Base-by-base conservation (phyloP, 352 stramenopile species). In the Globisporangium spiculum region DNA sequence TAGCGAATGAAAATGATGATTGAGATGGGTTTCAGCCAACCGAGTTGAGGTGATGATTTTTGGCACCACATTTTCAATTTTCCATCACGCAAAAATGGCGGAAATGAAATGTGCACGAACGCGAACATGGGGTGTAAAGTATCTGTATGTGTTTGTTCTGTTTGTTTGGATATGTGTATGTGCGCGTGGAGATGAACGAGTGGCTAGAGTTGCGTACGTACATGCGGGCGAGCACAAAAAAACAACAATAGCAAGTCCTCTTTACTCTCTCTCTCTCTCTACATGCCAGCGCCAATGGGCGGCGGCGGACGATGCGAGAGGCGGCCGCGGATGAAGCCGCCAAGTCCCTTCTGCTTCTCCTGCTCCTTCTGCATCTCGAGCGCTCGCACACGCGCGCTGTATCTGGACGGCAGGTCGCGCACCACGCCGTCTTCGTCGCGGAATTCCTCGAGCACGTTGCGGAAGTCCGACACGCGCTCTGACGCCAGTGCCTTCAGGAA, bases 281-380 rank as follows among this genome's bases (percentile, higher is more conserved):
- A 72, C 60, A 68, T 66, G 14, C 56, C 54, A 10, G 52, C 52
- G 24, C 61, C 67, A n/a, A 69, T 30, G 20, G 41, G 24, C 22
- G 61, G 48, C 24, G 76, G 67, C 59, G 88, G 82, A n/a, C 87
- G 80, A 56, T 88, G 76, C 46, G 85, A 81, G 73, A 94, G 70
- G 24, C 88, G 81, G 20, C 86, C 86, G 52, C 86, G 86, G 61
- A 93, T 79, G 72, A 96, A 96, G 50, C 88, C 88, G 8, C 88
- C 86, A 50, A 96, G 85, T 30, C 88, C 88, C 67, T 92, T 92
- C 58, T 92, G 85, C 75, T 89, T 88, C 52, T 91, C 70, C 63
- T 94, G 82, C 55, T 90, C 71, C 70, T 94, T 91, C 67, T 92
- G 80, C 75, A 91, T 84, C 75, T 96, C 88, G 53, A 94, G 72